Percentiles rank a stretch among this genome's conserved stretches.
Evolutionary conservation across 2,329 filamentous ascomycete species (phyloP).

Genomic region (Colletotrichum sp.): DNA sequence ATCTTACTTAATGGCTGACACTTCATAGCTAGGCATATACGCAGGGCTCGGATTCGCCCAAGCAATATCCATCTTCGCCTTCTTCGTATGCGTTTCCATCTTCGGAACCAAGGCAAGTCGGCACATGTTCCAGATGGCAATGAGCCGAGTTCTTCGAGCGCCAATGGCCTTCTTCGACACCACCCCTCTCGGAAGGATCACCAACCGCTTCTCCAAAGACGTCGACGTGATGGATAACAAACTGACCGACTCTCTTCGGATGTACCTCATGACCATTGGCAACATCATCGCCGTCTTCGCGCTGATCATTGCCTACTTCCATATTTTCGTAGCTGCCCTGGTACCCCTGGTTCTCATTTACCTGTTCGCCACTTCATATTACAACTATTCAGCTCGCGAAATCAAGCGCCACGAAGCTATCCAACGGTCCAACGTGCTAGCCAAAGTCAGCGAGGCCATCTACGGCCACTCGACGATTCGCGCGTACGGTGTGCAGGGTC

Average conservation of each 20-base stretch:
- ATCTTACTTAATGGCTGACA: background rate
- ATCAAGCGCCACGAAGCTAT: constrained; percentile 93
- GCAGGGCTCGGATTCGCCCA: constrained; percentile 75
- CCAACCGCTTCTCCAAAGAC: constrained; percentile 93
- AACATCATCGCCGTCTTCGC: constrained; percentile 84
- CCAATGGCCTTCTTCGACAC: constrained; percentile 94
- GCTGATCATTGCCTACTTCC: constrained; percentile 89
- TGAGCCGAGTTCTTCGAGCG: constrained; percentile 72
- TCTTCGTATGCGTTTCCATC: constrained; percentile 78
- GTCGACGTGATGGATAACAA: constrained; percentile 97
- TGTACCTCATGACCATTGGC: constrained; percentile 85
- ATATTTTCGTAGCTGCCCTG: constrained; percentile 75
- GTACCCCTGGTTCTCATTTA: constrained; percentile 76
- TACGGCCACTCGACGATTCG: constrained; percentile 83
- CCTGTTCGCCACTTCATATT: constrained; percentile 82
- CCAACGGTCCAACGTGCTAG: constrained; percentile 84
- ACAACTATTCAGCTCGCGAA: constrained; percentile 87
- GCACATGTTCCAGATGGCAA: constrained; percentile 78
- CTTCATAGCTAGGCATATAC: constrained; percentile 51
- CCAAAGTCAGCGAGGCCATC: constrained; percentile 88
- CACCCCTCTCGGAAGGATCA: constrained; percentile 93
- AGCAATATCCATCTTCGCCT: constrained; percentile 77
- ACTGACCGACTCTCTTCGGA: constrained; percentile 84
- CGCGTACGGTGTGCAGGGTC: constrained; percentile 81
- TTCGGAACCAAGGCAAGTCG: constrained; percentile 83